These are phyloP conservation scores for Brettanomyces naardenensis DNA, from an alignment of 805 yeast genomes.

Conservation along the genomic window DNA sequence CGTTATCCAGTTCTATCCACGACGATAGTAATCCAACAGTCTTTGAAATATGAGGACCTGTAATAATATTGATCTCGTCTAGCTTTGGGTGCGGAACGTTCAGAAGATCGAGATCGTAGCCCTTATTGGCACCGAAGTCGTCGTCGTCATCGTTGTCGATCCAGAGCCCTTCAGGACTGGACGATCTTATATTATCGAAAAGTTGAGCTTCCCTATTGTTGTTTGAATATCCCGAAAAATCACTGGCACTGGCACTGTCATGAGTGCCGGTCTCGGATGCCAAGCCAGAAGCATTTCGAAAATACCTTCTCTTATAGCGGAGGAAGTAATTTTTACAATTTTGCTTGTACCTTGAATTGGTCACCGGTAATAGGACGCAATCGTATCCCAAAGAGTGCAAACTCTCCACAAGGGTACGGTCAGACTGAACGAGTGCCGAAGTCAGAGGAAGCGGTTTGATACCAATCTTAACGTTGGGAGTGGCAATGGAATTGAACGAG, in stretches of 20 bases:
- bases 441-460: constrained; percentile 35
- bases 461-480: constrained; percentile 27
- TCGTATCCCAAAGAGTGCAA: constrained; percentile 37
- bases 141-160: constrained; percentile 3
- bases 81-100: constrained; percentile 33
- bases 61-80: constrained; percentile 34
- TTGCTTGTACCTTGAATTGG: constrained; percentile 42
- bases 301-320: constrained; percentile 16
- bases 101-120: constrained; percentile 16
- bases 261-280: background rate
- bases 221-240: background rate
- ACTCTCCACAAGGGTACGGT: constrained; percentile 19
- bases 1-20: constrained; percentile 63
- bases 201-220: background rate
- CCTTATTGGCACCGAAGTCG: constrained; percentile 1
- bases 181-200: background rate
- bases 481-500: constrained; percentile 3
- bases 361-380: constrained; percentile 44
- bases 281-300: background rate
- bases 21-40: constrained; percentile 54
- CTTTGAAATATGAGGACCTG: constrained; percentile 32
- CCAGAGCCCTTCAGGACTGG: background rate
- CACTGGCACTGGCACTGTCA: background rate
- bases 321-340: constrained; percentile 32
- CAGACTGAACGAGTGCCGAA: constrained; percentile 23